Percentiles rank a stretch among this genome's conserved stretches.
Evolutionary conservation across 2,329 filamentous ascomycete genomes (phyloP).

Genomic region (Epichloe sp.): DNA sequence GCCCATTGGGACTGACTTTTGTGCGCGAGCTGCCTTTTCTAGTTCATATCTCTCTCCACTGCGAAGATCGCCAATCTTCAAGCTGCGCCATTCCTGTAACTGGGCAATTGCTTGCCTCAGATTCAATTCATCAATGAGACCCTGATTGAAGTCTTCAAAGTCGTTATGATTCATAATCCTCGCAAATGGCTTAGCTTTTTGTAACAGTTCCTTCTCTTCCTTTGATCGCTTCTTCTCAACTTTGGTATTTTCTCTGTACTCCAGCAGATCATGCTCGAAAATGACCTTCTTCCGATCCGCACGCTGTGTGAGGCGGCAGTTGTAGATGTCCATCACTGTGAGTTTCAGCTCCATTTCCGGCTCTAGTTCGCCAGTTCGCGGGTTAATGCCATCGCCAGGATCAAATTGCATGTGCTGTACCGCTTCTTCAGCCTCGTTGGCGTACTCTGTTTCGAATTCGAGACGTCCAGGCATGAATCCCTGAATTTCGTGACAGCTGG

Average conservation of each 20-base stretch:
- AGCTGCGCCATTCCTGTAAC: constrained; percentile 83
- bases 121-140: constrained; percentile 81
- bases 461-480: constrained; percentile 96
- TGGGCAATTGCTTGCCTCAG: constrained; percentile 79
- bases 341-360: constrained; percentile 96
- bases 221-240: constrained; percentile 91
- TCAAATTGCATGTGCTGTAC: constrained; percentile 98
- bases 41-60: constrained; percentile 85
- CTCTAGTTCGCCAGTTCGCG: constrained; percentile 70
- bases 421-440: constrained; percentile 95
- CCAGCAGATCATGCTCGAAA: constrained; percentile 85
- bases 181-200: constrained; percentile 91
- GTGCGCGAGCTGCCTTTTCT: constrained; percentile 67
- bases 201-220: constrained; percentile 80
- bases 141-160: constrained; percentile 74
- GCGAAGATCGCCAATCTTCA: constrained; percentile 72
- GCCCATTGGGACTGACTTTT: constrained; percentile 58
- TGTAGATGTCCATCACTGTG: constrained; percentile 98
- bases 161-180: constrained; percentile 93
- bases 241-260: constrained; percentile 84
- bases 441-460: constrained; percentile 95
- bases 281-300: constrained; percentile 94
- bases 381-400: constrained; percentile 84
- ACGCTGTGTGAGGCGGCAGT: constrained; percentile 75
- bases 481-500: constrained; percentile 93